A percentile compares a stretch with the other conserved stretches of the same genome.
phyloP scores from a whole-genome alignment of 1,284 basidiomycete species.

The Tilletia setariae region DNA sequence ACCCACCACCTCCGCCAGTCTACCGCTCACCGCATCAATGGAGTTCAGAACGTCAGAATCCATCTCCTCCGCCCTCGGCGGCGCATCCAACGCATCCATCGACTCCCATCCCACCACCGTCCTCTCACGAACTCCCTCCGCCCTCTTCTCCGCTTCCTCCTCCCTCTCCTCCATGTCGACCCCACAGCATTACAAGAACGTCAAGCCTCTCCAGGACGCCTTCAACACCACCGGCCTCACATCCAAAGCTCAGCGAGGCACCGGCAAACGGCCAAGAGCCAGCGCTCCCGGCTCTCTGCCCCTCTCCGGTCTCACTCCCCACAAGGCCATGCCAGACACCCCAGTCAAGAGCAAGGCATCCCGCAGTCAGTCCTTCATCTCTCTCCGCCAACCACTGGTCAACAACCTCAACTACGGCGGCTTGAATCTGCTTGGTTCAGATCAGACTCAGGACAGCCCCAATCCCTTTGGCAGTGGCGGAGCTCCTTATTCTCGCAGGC shows the following conservation, averaged over 20 bases:
- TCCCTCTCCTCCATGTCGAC: conserved; percentile 26
- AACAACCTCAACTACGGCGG: conserved; percentile 23
- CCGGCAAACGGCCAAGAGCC: conserved; percentile 2
- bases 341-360: conserved; percentile 46
- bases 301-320: not conserved
- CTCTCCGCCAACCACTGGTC: conserved; percentile 25
- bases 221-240: conserved; percentile 57
- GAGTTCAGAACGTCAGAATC: too few species aligned
- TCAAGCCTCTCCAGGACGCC: conserved; percentile 56
- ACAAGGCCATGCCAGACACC: conserved; percentile 55
- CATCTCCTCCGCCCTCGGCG: too few species aligned
- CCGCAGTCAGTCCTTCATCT: conserved; percentile 16
- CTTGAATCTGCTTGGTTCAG: not conserved
- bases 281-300: conserved; percentile 1
- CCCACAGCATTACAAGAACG: conserved; percentile 56
- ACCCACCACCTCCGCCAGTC: not conserved
- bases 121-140: conserved; percentile 8
- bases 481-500: conserved; percentile 20
- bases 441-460: conserved; percentile 18
- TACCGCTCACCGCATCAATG: too few species aligned
- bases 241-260: conserved; percentile 38
- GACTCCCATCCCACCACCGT: not conserved
- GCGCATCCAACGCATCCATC: not conserved
- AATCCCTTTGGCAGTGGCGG: not conserved
- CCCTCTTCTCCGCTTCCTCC: conserved; percentile 11